Conservation (phyloP, 129 eudicot genomes). For the Lonicera japonica region DNA sequence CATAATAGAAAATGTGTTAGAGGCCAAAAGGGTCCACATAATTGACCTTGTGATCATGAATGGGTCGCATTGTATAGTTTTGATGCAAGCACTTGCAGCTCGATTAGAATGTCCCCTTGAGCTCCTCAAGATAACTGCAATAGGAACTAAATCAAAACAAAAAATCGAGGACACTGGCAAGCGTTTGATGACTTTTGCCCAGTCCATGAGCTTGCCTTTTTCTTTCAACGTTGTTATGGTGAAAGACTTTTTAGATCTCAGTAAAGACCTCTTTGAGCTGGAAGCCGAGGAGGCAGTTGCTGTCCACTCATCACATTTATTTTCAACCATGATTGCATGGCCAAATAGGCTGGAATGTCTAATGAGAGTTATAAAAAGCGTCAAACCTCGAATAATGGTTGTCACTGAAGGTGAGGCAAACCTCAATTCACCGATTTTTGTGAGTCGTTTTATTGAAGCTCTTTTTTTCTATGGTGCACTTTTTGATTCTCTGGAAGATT, state of each 20-base stretch:
- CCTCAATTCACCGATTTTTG: conserved; percentile 47
- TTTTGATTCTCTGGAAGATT: conserved; percentile 43
- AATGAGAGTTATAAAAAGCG: conserved; percentile 35
- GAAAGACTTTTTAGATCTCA: conserved; percentile 9
- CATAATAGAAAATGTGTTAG: conserved; percentile 11
- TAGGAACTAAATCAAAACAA: neutral
- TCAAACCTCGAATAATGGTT: conserved; percentile 46
- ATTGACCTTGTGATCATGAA: conserved; percentile 20
- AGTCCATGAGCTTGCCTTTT: conserved; percentile 17
- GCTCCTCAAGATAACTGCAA: conserved; percentile 22
- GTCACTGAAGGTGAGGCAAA: conserved; percentile 40
- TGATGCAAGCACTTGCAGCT: conserved; percentile 30
- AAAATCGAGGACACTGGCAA: conserved; percentile 15
- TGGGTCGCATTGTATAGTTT: conserved; percentile 20
- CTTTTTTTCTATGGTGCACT: conserved; percentile 40
- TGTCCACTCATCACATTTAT: conserved; percentile 4
- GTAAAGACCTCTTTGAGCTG: neutral
- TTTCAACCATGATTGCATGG: conserved; percentile 18
- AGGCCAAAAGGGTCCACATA: conserved; percentile 18
- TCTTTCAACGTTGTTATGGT: conserved; percentile 18
- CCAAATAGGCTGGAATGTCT: conserved; percentile 33
- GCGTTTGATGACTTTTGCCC: conserved; percentile 10
- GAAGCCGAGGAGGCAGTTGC: conserved; percentile 13
- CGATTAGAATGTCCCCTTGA: conserved; percentile 8
- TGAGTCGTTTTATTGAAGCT: conserved; percentile 50